Conservation (phyloP, 768 basidiomycete species). For the Boletus rubroflammeus region DNA sequence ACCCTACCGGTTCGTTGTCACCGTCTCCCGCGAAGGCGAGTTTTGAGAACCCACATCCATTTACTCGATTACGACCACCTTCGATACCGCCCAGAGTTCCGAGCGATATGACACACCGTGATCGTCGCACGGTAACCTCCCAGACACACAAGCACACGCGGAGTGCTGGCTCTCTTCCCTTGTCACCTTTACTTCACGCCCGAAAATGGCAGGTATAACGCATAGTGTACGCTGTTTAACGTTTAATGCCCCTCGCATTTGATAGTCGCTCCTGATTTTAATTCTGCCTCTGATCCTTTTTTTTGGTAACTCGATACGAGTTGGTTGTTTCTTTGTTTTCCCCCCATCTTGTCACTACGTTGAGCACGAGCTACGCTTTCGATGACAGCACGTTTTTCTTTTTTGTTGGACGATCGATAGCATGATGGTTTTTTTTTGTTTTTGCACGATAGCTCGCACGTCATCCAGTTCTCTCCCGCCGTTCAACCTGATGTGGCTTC, state of each 20-base stretch:
- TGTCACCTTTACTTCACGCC: background rate
- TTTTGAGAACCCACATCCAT: background rate
- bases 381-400: background rate
- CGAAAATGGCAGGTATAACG: conserved; percentile 9
- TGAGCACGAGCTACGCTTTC: background rate
- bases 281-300: background rate
- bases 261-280: background rate
- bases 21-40: background rate
- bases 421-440: background rate
- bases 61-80: background rate
- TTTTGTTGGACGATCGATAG: background rate
- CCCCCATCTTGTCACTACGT: background rate
- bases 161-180: background rate
- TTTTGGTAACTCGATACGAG: background rate
- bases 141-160: conserved; percentile 6
- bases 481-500: too few relatives aligned
- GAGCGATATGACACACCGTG: background rate
- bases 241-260: background rate
- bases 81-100: background rate
- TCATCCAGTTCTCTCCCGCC: background rate
- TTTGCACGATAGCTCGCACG: background rate
- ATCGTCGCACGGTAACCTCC: conserved; percentile 1
- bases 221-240: background rate
- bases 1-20: background rate
- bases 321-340: background rate